phyloP scores from a whole-genome alignment of 2,329 filamentous ascomycete species.

The Cladorrhinum sp. region DNA sequence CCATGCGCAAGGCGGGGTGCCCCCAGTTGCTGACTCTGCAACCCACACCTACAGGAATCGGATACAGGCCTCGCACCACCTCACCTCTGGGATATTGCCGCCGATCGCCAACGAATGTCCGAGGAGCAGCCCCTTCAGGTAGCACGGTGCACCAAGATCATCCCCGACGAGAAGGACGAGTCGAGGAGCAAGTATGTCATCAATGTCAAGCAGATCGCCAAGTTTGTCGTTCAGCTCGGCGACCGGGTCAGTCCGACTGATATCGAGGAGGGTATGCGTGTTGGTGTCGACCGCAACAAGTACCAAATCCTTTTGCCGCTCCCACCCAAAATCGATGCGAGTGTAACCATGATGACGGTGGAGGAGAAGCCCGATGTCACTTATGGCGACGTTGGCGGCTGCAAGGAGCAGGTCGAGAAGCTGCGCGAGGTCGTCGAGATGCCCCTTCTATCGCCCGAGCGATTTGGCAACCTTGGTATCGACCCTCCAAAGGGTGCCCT shows the following conservation, averaged over 20 bases:
- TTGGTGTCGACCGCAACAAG: slow-evolving; percentile 97
- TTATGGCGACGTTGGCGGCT: slow-evolving; percentile 96
- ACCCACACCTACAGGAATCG: slow-evolving; percentile 67
- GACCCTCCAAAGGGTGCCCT: slow-evolving; percentile 97
- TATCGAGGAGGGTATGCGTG: slow-evolving; percentile 99
- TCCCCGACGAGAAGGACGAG: slow-evolving; percentile 89
- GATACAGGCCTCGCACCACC: slow-evolving; percentile 97
- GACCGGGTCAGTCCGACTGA: slow-evolving; percentile 96
- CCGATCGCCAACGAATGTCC: slow-evolving; percentile 96
- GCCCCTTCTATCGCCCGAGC: slow-evolving; percentile 91
- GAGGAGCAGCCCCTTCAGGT: slow-evolving; percentile 98
- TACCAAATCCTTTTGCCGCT: slow-evolving; percentile 97
- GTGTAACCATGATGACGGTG: slow-evolving; percentile 99
- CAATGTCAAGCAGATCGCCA: slow-evolving; percentile 99
- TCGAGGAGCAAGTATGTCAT: slow-evolving; percentile 99
- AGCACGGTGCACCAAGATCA: slow-evolving; percentile 98
- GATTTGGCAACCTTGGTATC: slow-evolving; percentile 98
- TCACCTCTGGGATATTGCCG: slow-evolving; percentile 97
- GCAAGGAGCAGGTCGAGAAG: slow-evolving; percentile 99
- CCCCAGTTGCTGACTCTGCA: slow-evolving; percentile 1
- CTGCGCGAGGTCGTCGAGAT: slow-evolving; percentile 98
- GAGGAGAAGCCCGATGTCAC: slow-evolving; percentile 99
- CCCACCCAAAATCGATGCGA: slow-evolving; percentile 97
- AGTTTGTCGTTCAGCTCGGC: slow-evolving; percentile 97
- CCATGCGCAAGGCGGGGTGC: not conserved